phyloP scores from a whole-genome alignment of 2,329 filamentous ascomycete species.

The Uncinocarpus reesii region DNA sequence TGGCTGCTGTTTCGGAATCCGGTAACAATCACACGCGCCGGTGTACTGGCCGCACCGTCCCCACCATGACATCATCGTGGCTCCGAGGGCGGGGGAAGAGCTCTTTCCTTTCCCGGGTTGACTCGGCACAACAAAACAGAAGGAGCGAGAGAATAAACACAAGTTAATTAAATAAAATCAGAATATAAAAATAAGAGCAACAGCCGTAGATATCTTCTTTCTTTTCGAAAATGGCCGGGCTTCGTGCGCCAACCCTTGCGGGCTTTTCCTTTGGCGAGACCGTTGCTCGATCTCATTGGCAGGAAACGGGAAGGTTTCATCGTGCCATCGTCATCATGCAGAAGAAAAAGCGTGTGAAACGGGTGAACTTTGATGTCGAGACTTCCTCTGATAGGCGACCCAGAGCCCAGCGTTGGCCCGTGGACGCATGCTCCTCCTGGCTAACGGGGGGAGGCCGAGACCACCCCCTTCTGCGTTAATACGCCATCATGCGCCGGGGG shows the following conservation, averaged over 20 bases:
- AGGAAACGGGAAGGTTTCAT: slow-evolving; percentile 12
- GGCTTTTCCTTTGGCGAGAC: no score
- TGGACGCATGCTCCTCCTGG: background rate
- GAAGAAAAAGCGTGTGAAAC: slow-evolving; percentile 8
- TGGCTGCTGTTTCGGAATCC: background rate
- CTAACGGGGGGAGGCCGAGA: slow-evolving; percentile 2
- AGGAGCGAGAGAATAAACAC: background rate
- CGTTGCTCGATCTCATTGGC: slow-evolving; percentile 3
- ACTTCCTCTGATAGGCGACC: background rate
- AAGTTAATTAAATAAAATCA: background rate
- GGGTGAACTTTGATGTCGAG: background rate
- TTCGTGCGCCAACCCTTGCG: no score
- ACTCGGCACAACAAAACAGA: no score
- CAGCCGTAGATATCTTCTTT: no score
- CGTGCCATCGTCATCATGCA: slow-evolving; percentile 15
- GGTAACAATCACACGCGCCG: background rate
- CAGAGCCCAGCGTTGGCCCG: background rate
- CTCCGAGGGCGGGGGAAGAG: background rate
- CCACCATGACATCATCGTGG: background rate
- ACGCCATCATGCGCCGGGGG: background rate
- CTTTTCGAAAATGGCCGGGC: background rate
- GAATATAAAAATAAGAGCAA: no score
- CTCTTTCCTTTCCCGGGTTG: background rate
- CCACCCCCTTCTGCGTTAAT: background rate
- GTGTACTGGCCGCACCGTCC: background rate